Percentiles rank a stretch among this genome's conserved stretches.
These are phyloP conservation scores for Pythium coloratum DNA, from an alignment of 352 stramenopile genomes.

Conservation along the genomic window DNA sequence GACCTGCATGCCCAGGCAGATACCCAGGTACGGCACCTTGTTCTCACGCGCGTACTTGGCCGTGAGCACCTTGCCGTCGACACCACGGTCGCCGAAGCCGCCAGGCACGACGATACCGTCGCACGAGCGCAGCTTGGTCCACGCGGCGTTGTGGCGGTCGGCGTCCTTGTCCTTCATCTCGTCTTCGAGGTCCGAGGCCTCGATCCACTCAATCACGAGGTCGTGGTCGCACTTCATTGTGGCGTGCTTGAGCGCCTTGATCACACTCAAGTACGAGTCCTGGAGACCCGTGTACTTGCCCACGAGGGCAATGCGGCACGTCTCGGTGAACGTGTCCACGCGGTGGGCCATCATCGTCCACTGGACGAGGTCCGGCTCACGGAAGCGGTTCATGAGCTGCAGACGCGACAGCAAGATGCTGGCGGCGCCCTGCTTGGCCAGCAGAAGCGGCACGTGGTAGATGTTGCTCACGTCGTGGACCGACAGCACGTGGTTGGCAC, in stretches of 20 bases:
- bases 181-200: slow-evolving; percentile 94
- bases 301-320: slow-evolving; percentile 97
- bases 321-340: slow-evolving; percentile 90
- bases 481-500: slow-evolving; percentile 92
- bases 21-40: slow-evolving; percentile 96
- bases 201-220: slow-evolving; percentile 98
- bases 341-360: slow-evolving; percentile 93
- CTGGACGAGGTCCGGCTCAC: slow-evolving; percentile 69
- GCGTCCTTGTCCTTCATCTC: slow-evolving; percentile 71
- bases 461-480: slow-evolving; percentile 99
- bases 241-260: slow-evolving; percentile 96
- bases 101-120: slow-evolving; percentile 97
- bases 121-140: slow-evolving; percentile 91
- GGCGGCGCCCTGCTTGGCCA: slow-evolving; percentile 95
- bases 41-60: slow-evolving; percentile 96
- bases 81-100: slow-evolving; percentile 97
- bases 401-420: slow-evolving; percentile 93
- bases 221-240: slow-evolving; percentile 93
- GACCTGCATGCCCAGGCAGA: slow-evolving; percentile 97
- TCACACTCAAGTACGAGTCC: slow-evolving; percentile 99
- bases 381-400: slow-evolving; percentile 90
- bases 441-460: slow-evolving; percentile 98
- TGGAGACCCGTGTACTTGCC: slow-evolving; percentile 99
- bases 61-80: slow-evolving; percentile 97
- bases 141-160: slow-evolving; percentile 83